Evolutionary conservation across 208 protist species (phyloP).

Genomic region (Leishmania guyanensis): DNA sequence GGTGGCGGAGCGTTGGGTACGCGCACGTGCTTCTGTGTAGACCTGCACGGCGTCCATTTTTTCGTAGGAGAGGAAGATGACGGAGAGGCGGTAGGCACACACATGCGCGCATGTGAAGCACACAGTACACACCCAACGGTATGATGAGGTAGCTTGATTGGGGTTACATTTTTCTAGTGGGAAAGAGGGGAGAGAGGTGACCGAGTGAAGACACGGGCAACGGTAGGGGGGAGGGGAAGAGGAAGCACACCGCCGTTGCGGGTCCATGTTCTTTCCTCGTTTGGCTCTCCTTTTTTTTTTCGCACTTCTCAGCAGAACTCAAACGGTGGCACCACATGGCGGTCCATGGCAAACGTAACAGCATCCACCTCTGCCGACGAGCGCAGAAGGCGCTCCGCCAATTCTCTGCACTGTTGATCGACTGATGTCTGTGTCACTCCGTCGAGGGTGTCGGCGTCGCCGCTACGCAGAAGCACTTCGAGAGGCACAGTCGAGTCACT

Average conservation of each 20-base stretch:
- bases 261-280: not conserved
- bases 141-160: not conserved
- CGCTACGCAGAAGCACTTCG: not conserved
- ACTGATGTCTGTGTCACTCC: not conserved
- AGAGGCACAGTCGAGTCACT: not conserved
- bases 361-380: conserved; percentile 20
- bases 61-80: not conserved
- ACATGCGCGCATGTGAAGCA: not conserved
- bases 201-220: not conserved
- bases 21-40: not conserved
- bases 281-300: not conserved
- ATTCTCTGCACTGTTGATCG: conserved; percentile 7
- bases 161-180: not conserved
- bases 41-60: not conserved
- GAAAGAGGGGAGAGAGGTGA: not conserved
- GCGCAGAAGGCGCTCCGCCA: conserved; percentile 28
- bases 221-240: not conserved
- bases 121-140: not conserved
- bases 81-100: not conserved
- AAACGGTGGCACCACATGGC: conserved; percentile 9
- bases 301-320: conserved; percentile 19
- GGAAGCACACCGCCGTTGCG: too few relatives aligned
- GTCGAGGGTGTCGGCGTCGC: not conserved
- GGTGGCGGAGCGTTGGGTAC: not conserved
- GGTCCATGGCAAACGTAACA: conserved; percentile 12